Evolutionary conservation across 1,284 basidiomycete species (phyloP).

Genomic region (Ceratobasidium sp.): DNA sequence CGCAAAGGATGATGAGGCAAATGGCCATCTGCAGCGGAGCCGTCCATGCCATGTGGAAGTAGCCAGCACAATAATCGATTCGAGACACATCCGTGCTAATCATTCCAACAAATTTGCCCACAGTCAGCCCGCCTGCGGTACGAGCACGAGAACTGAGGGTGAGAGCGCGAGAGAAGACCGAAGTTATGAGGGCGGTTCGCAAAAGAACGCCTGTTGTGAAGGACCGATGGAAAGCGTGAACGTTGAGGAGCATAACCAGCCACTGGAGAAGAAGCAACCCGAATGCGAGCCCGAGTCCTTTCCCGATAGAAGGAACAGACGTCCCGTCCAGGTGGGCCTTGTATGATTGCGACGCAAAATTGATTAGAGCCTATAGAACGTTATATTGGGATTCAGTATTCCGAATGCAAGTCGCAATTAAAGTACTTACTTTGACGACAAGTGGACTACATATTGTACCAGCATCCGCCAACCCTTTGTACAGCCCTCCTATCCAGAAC

Average conservation of each 20-base stretch:
- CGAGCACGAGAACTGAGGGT: constrained; percentile 82
- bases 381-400: too few relatives aligned
- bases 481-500: constrained; percentile 82
- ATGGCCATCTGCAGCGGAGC: constrained; percentile 77
- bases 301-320: constrained; percentile 68
- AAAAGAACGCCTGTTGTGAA: constrained; percentile 75
- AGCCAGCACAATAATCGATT: constrained; percentile 86
- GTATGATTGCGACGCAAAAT: constrained; percentile 76
- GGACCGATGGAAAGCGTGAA: constrained; percentile 85
- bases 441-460: constrained; percentile 80
- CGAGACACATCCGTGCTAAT: constrained; percentile 92
- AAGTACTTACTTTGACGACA: constrained; percentile 69
- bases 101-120: constrained; percentile 89
- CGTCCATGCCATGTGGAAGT: constrained; percentile 83
- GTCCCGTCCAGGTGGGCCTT: constrained; percentile 61
- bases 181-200: constrained; percentile 87
- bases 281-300: constrained; percentile 81
- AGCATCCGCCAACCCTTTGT: constrained; percentile 80
- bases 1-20: constrained; percentile 73
- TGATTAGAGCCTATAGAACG: constrained; percentile 70
- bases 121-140: constrained; percentile 71
- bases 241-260: constrained; percentile 71
- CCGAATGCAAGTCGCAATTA: not conserved
- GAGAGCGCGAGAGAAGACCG: constrained; percentile 85
- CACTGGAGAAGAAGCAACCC: constrained; percentile 77